Conservation (phyloP, 768 basidiomycete species). For the Hemileccinum rubropunctum region DNA sequence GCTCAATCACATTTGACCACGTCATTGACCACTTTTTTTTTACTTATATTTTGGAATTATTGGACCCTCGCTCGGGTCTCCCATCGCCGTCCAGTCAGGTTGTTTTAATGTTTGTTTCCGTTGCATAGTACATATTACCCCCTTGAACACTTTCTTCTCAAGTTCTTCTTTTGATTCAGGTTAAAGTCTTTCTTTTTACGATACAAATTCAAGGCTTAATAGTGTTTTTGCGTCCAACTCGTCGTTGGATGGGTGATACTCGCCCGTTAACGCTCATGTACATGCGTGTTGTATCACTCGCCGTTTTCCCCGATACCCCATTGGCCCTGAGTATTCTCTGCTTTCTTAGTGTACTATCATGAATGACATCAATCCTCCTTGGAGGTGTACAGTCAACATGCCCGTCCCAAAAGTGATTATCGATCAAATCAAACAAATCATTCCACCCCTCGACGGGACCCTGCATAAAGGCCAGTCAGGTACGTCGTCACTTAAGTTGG, state of each 20-base stretch:
- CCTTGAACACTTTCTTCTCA: conserved; percentile 16
- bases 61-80: conserved; percentile 20
- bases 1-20: neutral
- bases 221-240: conserved; percentile 4
- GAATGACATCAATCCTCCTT: neutral
- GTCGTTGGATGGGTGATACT: no score
- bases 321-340: neutral
- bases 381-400: conserved; percentile 39
- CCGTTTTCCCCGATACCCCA: conserved; percentile 18
- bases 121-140: conserved; percentile 25
- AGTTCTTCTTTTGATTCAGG: conserved; percentile 1
- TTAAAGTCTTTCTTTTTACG: conserved; percentile 10
- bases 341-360: no score
- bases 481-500: conserved; percentile 28
- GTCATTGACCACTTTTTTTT: neutral
- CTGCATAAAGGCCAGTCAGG: conserved; percentile 96
- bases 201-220: conserved; percentile 28
- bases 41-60: conserved; percentile 36
- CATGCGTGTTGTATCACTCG: conserved; percentile 28
- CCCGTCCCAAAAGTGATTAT: conserved; percentile 58
- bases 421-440: conserved; percentile 74
- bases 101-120: neutral
- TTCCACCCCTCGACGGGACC: conserved; percentile 85
- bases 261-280: conserved; percentile 17
- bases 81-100: neutral